phyloP scores from a whole-genome alignment of 768 basidiomycete genomes.

The Stropharia rugosoannulata region DNA sequence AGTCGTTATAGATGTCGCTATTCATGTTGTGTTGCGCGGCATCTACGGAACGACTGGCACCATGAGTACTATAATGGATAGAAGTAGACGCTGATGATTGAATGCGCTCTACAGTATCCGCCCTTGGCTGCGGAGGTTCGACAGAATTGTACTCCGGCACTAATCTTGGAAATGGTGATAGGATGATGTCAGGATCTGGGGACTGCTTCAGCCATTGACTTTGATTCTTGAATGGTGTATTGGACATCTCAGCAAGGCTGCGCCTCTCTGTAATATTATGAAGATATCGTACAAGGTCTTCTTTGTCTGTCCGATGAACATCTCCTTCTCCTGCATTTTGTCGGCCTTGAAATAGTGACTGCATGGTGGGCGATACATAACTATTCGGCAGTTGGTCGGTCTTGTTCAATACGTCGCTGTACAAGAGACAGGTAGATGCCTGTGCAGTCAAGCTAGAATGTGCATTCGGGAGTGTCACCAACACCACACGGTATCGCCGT shows the following conservation, averaged over 20 bases:
- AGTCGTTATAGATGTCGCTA: no score
- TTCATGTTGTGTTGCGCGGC: no score
- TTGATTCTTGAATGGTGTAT: background rate
- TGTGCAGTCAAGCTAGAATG: conserved; percentile 41
- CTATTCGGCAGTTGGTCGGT: background rate
- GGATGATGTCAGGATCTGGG: no score
- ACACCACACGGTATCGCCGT: conserved; percentile 34
- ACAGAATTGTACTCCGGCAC: no score
- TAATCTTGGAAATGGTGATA: no score
- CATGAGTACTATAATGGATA: no score
- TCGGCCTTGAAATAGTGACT: background rate
- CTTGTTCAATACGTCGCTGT: conserved; percentile 31
- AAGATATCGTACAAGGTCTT: background rate
- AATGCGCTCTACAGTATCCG: no score
- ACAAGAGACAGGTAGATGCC: conserved; percentile 49
- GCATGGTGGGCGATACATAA: background rate
- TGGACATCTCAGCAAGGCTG: background rate
- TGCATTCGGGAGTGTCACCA: conserved; percentile 38
- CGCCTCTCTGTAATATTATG: background rate
- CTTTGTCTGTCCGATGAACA: background rate
- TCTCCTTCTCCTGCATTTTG: background rate
- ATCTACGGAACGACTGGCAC: no score
- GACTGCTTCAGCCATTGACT: no score
- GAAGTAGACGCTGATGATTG: no score
- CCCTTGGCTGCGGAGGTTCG: no score